These are phyloP conservation scores for Graphium sp. DNA, from an alignment of 2,329 filamentous ascomycete species.

Conservation along the genomic window DNA sequence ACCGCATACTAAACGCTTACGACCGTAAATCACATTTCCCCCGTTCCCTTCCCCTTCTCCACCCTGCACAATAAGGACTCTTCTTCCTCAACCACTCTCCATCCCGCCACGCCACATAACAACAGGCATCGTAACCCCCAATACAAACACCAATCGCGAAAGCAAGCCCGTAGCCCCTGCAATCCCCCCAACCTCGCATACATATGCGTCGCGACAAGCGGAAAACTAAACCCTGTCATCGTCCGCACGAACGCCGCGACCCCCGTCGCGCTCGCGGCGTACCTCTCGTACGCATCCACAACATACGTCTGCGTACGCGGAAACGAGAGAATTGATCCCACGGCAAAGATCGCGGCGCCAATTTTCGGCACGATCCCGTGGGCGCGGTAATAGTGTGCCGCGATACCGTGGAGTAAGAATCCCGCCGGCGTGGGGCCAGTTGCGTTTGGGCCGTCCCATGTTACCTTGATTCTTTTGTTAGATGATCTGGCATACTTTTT, in stretches of 20 bases:
- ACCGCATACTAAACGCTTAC: no score
- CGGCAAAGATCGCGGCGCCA: slow-evolving; percentile 25
- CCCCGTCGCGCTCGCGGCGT: slow-evolving; percentile 23
- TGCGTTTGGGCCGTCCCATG: slow-evolving; percentile 17
- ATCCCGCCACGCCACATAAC: slow-evolving; percentile 9
- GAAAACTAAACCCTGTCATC: slow-evolving; percentile 38
- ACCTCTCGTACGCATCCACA: slow-evolving; percentile 28
- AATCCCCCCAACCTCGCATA: slow-evolving; percentile 20
- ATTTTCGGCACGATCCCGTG: slow-evolving; percentile 41
- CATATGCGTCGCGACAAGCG: slow-evolving; percentile 33
- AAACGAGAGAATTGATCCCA: slow-evolving; percentile 38
- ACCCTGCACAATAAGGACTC: slow-evolving; percentile 7
- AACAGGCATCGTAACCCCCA: slow-evolving; percentile 7
- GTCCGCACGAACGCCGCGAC: slow-evolving; percentile 37
- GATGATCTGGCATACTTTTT: no score
- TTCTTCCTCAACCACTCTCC: slow-evolving; percentile 8
- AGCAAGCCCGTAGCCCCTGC: slow-evolving; percentile 25
- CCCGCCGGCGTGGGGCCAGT: slow-evolving; percentile 27
- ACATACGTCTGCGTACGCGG: slow-evolving; percentile 42
- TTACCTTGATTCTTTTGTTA: slow-evolving; percentile 35
- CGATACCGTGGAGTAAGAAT: slow-evolving; percentile 32
- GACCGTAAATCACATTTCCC: no score
- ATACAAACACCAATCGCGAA: slow-evolving; percentile 9
- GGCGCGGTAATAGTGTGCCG: slow-evolving; percentile 17
- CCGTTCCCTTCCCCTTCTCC: no score